A percentile compares a stretch with the other conserved stretches of the same genome.
These are phyloP conservation scores for Atalantia buxifolia DNA, from an alignment of 345 rosid species.

Conservation along the genomic window DNA sequence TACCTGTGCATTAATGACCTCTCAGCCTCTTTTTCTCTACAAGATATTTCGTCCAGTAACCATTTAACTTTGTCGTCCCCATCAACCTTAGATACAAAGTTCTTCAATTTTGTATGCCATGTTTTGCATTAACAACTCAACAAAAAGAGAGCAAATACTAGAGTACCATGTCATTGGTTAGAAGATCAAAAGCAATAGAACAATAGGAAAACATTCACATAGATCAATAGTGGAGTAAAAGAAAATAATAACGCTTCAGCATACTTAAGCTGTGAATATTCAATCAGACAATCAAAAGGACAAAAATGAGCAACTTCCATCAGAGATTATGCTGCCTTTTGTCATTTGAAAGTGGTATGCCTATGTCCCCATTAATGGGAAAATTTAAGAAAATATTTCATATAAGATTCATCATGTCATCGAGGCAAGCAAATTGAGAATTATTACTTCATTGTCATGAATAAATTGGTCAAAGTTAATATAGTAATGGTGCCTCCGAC, in stretches of 20 bases:
- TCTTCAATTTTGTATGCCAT: neutral
- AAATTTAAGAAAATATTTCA: neutral
- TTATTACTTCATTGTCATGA: neutral
- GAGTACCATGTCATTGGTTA: neutral
- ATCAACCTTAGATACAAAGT: constrained; percentile 27
- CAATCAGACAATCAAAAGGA: neutral
- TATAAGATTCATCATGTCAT: neutral
- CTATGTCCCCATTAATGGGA: neutral
- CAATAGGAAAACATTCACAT: neutral
- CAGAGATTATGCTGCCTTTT: neutral
- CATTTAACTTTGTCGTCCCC: constrained; percentile 47
- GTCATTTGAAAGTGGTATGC: neutral
- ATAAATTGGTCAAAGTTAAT: too few species aligned
- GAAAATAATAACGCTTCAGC: neutral
- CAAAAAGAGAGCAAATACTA: neutral
- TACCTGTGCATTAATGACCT: constrained; percentile 69
- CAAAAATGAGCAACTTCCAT: neutral
- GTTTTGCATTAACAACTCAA: constrained; percentile 1
- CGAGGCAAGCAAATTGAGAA: neutral
- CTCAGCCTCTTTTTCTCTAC: constrained; percentile 60
- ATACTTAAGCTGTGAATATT: neutral
- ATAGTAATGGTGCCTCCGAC: neutral
- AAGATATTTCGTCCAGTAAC: constrained; percentile 62
- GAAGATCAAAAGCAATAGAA: neutral
- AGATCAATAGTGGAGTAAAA: neutral